phyloP scores from a whole-genome alignment of 768 basidiomycete species.

The Tylopilus cervinicoccineus region DNA sequence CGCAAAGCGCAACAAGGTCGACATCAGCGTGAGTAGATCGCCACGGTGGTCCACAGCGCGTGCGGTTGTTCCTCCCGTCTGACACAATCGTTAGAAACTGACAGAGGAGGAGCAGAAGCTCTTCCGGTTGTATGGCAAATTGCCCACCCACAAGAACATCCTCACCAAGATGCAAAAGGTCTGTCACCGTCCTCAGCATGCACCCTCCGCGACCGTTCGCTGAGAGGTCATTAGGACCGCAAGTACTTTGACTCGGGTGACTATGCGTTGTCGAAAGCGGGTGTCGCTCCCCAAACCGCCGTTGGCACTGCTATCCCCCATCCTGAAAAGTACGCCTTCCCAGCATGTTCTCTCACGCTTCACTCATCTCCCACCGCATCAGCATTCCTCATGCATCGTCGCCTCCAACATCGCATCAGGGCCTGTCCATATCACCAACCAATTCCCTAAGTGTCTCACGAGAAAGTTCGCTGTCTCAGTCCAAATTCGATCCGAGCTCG shows the following conservation, averaged over 20 bases:
- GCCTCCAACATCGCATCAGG: conserved; percentile 51
- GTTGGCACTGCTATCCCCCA: conserved; percentile 98
- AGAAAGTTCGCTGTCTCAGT: conserved; percentile 45
- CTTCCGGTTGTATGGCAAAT: conserved; percentile 91
- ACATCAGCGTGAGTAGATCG: conserved; percentile 71
- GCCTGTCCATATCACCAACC: conserved; percentile 72
- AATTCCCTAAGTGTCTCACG: conserved; percentile 63
- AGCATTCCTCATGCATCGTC: conserved; percentile 92
- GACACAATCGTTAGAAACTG: conserved; percentile 53
- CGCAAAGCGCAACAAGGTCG: conserved; percentile 84
- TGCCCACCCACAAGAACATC: conserved; percentile 90
- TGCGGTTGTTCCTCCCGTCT: background rate
- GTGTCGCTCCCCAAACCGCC: conserved; percentile 78
- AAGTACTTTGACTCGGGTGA: conserved; percentile 99
- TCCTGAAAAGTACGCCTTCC: conserved; percentile 78
- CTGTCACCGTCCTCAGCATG: conserved; percentile 12
- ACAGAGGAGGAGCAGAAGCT: conserved; percentile 90
- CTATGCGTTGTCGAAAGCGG: conserved; percentile 95
- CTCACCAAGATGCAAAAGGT: conserved; percentile 97
- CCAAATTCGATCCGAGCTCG: conserved; percentile 15
- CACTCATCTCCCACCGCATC: conserved; percentile 3
- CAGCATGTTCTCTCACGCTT: background rate
- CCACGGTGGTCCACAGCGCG: background rate
- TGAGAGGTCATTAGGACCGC: conserved; percentile 65
- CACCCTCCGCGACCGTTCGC: conserved; percentile 1